Conservation (phyloP, 345 rosid genomes). For the Populus euphratica region DNA sequence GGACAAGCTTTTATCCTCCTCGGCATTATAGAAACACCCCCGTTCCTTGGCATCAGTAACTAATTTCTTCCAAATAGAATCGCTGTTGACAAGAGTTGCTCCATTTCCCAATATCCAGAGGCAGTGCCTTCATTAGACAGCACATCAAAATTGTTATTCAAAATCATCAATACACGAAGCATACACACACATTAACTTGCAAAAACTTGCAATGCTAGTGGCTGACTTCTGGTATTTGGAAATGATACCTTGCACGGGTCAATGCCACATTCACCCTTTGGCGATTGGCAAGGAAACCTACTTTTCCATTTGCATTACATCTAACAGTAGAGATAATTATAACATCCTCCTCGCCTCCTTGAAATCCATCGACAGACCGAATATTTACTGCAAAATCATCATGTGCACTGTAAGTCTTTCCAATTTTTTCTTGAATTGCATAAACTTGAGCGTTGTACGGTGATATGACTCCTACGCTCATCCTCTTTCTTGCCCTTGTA, state of each 20-base stretch:
- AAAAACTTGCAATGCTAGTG: background rate
- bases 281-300: constrained; percentile 37
- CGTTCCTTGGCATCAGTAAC: constrained; percentile 38
- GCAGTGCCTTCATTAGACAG: constrained; percentile 30
- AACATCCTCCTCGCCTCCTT: constrained; percentile 54
- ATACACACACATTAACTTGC: background rate
- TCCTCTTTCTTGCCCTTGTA: constrained; percentile 8
- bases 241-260: constrained; percentile 34
- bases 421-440: constrained; percentile 44
- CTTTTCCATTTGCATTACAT: constrained; percentile 32
- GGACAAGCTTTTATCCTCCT: constrained; percentile 36
- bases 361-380: constrained; percentile 51
- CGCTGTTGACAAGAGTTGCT: constrained; percentile 28
- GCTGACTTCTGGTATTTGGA: background rate
- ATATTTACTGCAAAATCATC: constrained; percentile 30
- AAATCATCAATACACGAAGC: background rate
- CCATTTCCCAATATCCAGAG: constrained; percentile 52
- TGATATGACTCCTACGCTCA: constrained; percentile 46
- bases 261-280: constrained; percentile 2
- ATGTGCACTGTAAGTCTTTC: background rate
- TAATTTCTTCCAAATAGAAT: constrained; percentile 35
- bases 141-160: background rate
- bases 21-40: constrained; percentile 35
- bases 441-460: constrained; percentile 50
- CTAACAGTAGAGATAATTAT: constrained; percentile 51